Evolutionary conservation across 2,329 filamentous ascomycete genomes (phyloP).

Genomic region (Nemania sp.): DNA sequence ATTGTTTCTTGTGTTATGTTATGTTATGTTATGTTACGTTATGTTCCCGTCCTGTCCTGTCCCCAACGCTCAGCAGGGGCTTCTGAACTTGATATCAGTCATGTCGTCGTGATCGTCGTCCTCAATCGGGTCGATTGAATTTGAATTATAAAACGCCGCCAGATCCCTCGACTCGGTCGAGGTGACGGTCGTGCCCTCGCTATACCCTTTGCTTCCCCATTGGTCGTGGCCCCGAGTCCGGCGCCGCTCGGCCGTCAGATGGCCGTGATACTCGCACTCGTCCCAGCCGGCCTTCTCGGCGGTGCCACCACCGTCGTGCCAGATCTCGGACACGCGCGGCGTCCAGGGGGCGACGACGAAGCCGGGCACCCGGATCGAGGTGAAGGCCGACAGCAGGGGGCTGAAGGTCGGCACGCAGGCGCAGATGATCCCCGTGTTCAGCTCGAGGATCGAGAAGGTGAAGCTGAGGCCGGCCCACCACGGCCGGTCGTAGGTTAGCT

Average conservation of each 20-base stretch:
- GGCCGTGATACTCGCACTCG: conserved; percentile 15
- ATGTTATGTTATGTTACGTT: too few species aligned
- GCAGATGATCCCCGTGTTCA: conserved; percentile 40
- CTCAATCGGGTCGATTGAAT: conserved; percentile 17
- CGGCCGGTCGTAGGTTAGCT: conserved; percentile 37
- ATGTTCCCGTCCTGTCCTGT: too few species aligned
- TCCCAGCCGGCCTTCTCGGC: conserved; percentile 28
- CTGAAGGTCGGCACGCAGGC: conserved; percentile 38
- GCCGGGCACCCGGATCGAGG: conserved; percentile 17
- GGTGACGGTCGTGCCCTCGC: not conserved
- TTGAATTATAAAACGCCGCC: conserved; percentile 24
- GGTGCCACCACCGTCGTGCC: conserved; percentile 25
- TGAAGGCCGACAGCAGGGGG: conserved; percentile 32
- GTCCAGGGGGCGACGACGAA: conserved; percentile 26
- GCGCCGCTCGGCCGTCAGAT: conserved; percentile 1
- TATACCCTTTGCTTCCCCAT: conserved; percentile 1
- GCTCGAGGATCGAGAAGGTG: conserved; percentile 39
- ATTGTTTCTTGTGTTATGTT: too few species aligned
- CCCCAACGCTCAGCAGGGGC: conserved; percentile 28
- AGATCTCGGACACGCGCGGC: conserved; percentile 26
- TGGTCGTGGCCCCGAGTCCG: not conserved
- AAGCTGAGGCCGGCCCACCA: conserved; percentile 42
- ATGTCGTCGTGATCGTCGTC: too few species aligned
- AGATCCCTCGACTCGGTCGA: conserved; percentile 22
- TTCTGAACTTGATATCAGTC: conserved; percentile 32